These are phyloP conservation scores for Pyronema omphalodes DNA, from an alignment of 495 filamentous ascomycete genomes.

Conservation along the genomic window DNA sequence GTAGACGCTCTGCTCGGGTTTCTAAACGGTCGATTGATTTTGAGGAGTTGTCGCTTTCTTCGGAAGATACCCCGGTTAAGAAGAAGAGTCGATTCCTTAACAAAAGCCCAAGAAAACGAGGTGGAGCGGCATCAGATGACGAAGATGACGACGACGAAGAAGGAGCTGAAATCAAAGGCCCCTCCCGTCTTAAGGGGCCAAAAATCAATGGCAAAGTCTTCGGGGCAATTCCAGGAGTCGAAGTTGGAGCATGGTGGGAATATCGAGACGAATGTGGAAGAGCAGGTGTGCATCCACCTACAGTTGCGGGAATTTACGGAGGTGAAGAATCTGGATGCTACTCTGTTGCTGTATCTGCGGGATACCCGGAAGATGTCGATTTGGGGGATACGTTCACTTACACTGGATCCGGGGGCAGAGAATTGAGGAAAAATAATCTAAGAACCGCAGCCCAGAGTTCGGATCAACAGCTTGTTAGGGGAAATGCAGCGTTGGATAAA, in stretches of 20 bases:
- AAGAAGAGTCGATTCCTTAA: neutral
- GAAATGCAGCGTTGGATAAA: slow-evolving; percentile 17
- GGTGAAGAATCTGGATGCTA: slow-evolving; percentile 9
- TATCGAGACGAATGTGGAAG: slow-evolving; percentile 14
- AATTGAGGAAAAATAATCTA: slow-evolving; percentile 23
- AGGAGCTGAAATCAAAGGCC: neutral
- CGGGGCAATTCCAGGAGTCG: slow-evolving; percentile 13
- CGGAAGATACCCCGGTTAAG: neutral
- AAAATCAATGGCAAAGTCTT: slow-evolving; percentile 9
- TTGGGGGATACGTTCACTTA: slow-evolving; percentile 24
- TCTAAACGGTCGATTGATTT: neutral
- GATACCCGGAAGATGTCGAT: slow-evolving; percentile 25
- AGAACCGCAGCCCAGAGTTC: slow-evolving; percentile 21
- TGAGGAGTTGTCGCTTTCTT: neutral
- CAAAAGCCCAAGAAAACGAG: neutral
- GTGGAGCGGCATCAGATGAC: neutral
- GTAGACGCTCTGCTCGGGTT: neutral
- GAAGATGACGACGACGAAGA: neutral
- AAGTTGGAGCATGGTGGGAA: slow-evolving; percentile 18
- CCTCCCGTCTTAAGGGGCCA: slow-evolving; percentile 4
- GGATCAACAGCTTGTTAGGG: slow-evolving; percentile 14
- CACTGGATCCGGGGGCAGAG: slow-evolving; percentile 23
- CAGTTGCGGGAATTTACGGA: slow-evolving; percentile 21
- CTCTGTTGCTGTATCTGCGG: slow-evolving; percentile 23
- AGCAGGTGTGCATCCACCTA: slow-evolving; percentile 11